Conservation (phyloP, 805 yeast species). For the Saccharomycopsis malanga region DNA sequence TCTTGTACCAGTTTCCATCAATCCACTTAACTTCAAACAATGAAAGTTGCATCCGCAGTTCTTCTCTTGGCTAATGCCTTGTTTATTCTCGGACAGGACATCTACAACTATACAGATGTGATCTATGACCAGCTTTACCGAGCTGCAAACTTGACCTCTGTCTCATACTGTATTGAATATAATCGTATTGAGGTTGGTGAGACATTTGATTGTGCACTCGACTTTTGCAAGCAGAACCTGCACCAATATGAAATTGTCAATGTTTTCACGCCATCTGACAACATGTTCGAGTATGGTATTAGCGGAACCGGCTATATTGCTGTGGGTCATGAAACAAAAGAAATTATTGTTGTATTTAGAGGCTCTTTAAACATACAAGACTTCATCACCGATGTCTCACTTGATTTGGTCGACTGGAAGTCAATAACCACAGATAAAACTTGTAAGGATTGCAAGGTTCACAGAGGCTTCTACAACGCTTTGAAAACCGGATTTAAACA, state of each 20-base stretch:
- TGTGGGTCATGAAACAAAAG: constrained; percentile 37
- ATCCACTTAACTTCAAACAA: too few relatives aligned
- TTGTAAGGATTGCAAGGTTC: constrained; percentile 53
- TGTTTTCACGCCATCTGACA: constrained; percentile 10
- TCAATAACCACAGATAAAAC: constrained; percentile 24
- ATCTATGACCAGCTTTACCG: constrained; percentile 18
- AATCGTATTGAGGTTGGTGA: constrained; percentile 3
- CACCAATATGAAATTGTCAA: constrained; percentile 10
- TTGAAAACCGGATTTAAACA: constrained; percentile 34
- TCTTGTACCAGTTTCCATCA: too few relatives aligned
- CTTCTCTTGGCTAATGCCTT: too few relatives aligned
- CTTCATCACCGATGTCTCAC: constrained; percentile 52
- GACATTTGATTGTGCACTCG: constrained; percentile 14
- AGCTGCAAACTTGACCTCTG: constrained; percentile 16
- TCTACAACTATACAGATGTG: not conserved
- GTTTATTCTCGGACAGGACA: too few relatives aligned
- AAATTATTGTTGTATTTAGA: constrained; percentile 48
- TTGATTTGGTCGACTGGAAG: constrained; percentile 30
- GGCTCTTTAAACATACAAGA: constrained; percentile 59
- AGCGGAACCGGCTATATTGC: constrained; percentile 50
- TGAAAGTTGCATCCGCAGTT: too few relatives aligned
- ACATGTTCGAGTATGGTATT: not conserved
- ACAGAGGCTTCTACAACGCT: constrained; percentile 54
- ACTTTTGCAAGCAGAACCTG: constrained; percentile 12
- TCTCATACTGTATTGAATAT: constrained; percentile 15